Evolutionary conservation across 257 asterid species (phyloP).

Genomic region (Jasminum sambac): DNA sequence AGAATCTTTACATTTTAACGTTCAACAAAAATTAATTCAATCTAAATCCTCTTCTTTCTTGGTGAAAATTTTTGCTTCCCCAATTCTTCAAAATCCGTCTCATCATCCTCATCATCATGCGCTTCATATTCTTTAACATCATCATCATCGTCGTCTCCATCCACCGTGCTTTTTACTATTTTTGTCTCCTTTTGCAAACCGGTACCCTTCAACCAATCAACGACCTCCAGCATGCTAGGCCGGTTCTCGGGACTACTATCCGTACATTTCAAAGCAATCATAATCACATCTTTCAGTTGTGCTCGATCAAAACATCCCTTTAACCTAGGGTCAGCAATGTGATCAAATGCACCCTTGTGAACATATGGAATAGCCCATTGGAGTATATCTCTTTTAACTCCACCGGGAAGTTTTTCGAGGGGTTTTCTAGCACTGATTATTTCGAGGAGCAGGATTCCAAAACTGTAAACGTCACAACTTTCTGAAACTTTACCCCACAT

Average conservation of each 20-base stretch:
- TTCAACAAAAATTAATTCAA: no score
- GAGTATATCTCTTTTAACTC: constrained; percentile 72
- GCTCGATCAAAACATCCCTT: constrained; percentile 47
- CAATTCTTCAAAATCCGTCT: constrained; percentile 33
- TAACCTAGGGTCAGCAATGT: constrained; percentile 63
- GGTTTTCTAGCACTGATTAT: constrained; percentile 65
- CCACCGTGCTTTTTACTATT: constrained; percentile 17
- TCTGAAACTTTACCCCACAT: constrained; percentile 90
- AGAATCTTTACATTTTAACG: no score
- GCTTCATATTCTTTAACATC: constrained; percentile 16
- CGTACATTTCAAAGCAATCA: constrained; percentile 58
- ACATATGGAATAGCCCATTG: constrained; percentile 66
- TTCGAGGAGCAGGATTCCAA: constrained; percentile 71
- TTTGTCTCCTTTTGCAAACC: constrained; percentile 24
- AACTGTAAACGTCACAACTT: constrained; percentile 75
- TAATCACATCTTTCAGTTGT: constrained; percentile 36
- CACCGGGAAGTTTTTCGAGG: constrained; percentile 58
- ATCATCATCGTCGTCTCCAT: constrained; percentile 19
- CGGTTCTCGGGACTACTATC: constrained; percentile 54
- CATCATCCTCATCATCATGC: constrained; percentile 26
- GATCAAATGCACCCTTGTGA: constrained; percentile 53
- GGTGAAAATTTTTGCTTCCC: constrained; percentile 27
- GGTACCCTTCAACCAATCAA: constrained; percentile 53
- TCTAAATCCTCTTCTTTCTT: constrained; percentile 1
- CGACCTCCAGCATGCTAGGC: constrained; percentile 70